Conservation (phyloP, 805 yeast genomes). For the Metschnikowia aberdeeniae region DNA sequence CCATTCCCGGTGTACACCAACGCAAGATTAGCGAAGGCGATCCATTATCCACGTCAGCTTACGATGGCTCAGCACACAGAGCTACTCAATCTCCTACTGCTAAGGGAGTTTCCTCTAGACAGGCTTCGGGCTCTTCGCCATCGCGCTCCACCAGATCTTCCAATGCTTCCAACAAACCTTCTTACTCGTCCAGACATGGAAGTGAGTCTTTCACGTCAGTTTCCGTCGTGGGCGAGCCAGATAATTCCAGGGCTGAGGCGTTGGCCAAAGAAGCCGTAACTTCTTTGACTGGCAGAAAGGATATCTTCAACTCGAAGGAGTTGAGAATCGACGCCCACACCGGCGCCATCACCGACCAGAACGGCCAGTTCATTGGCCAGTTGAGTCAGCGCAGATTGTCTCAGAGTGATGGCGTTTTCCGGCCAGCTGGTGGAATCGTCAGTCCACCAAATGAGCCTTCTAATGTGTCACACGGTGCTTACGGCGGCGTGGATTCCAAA, state of each 20-base stretch:
- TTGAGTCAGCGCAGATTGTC: constrained; percentile 15
- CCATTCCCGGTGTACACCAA: background rate
- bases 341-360: constrained; percentile 29
- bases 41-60: background rate
- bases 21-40: background rate
- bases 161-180: no score
- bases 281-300: constrained; percentile 22
- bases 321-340: constrained; percentile 27
- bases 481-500: background rate
- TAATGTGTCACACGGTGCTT: background rate
- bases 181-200: background rate
- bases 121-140: no score
- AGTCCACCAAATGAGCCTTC: constrained; percentile 3
- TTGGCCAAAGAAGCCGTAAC: constrained; percentile 27
- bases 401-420: constrained; percentile 2
- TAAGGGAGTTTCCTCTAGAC: no score
- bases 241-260: constrained; percentile 22
- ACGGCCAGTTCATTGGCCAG: constrained; percentile 18
- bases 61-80: background rate
- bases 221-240: constrained; percentile 27
- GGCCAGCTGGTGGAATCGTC: constrained; percentile 10
- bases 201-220: constrained; percentile 20
- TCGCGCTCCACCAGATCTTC: background rate
- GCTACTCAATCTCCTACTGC: no score
- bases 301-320: constrained; percentile 21